Base-by-base conservation (phyloP, 805 yeast species). In the Candida alai region DNA sequence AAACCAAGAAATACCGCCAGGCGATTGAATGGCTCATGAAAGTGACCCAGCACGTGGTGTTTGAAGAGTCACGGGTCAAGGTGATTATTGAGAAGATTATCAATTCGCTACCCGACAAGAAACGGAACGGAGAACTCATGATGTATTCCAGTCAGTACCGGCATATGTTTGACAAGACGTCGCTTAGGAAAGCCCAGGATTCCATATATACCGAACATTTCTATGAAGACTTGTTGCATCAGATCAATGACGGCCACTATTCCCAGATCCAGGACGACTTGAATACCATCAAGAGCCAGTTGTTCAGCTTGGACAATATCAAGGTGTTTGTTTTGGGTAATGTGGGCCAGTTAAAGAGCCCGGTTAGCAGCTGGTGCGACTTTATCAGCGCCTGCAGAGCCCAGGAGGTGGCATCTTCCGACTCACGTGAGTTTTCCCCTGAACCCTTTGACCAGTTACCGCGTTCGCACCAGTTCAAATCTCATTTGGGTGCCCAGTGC, bases 21-120 rank as follows among this genome's bases (percentile, higher is more conserved):
- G 87, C 90, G 1, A 77, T 89, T 24, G 73, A 76, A 16, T 93
- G 97, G 97, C 64, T 85, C 27, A 58, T 66, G 28, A 76, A 78
- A 38, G 68, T 84, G 13, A 58, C 88, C 47, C 79, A 75, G 54
- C 70, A 75, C 45, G 73, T 84, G 19, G 70, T 74, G 5, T 86
- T 84, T 54, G 96, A 88, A 37, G 78, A 75, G 42, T 68, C 76
- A 8, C 70, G 97, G 54, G 73, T 87, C 16, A 70, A 73, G 44
- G 76, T 85, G 18, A 68, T 81, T 12, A 54, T 82, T 20, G 85
- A 81, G 37, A 80, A 78, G 49, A 58, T 73, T 24, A 54, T 82
- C 33, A 78, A 78, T 41, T 57, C 76, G 2, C 49, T 83, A 19
- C 75, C 87, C 0, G 87, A 79, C 35, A 59, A 62, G 24, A 82